These are phyloP conservation scores for Trichoderma cornu-damae DNA, from an alignment of 2,329 filamentous ascomycete species.

Conservation along the genomic window DNA sequence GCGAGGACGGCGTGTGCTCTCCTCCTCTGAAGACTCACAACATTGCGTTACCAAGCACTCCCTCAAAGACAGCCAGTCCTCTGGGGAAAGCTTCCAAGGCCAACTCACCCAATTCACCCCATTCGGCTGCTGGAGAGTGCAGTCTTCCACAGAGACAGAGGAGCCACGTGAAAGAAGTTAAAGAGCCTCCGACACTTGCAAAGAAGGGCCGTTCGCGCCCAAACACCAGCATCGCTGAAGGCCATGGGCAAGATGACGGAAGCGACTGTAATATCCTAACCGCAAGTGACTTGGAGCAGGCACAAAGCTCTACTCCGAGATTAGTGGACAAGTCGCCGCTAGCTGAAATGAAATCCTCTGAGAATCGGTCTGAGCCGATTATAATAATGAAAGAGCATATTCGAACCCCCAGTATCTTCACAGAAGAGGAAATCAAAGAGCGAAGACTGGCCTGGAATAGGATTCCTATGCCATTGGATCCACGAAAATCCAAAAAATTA, in stretches of 20 bases:
- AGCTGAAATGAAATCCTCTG: not conserved
- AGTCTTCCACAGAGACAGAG: not conserved
- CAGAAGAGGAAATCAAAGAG: conserved; percentile 30
- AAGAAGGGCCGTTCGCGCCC: not conserved
- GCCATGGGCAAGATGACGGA: no score
- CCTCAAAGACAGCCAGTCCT: conserved; percentile 5
- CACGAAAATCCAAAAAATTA: conserved; percentile 20
- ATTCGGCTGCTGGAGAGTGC: not conserved
- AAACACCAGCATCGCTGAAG: not conserved
- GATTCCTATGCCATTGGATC: conserved; percentile 33
- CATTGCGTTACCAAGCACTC: conserved; percentile 18
- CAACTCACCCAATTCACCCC: not conserved
- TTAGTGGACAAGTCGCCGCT: not conserved
- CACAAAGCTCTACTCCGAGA: not conserved
- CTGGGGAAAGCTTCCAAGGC: not conserved
- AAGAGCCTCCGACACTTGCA: no score
- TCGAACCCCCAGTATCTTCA: conserved; percentile 25
- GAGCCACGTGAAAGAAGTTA: not conserved
- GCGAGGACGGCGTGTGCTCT: conserved; percentile 12
- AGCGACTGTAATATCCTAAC: not conserved
- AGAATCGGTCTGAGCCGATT: not conserved
- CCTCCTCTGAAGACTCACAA: conserved; percentile 21
- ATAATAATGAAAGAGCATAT: not conserved
- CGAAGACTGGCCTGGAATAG: conserved; percentile 32
- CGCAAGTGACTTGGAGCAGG: not conserved